These are phyloP conservation scores for Phytophthora pluvialis DNA, from an alignment of 352 stramenopile genomes.

Conservation along the genomic window DNA sequence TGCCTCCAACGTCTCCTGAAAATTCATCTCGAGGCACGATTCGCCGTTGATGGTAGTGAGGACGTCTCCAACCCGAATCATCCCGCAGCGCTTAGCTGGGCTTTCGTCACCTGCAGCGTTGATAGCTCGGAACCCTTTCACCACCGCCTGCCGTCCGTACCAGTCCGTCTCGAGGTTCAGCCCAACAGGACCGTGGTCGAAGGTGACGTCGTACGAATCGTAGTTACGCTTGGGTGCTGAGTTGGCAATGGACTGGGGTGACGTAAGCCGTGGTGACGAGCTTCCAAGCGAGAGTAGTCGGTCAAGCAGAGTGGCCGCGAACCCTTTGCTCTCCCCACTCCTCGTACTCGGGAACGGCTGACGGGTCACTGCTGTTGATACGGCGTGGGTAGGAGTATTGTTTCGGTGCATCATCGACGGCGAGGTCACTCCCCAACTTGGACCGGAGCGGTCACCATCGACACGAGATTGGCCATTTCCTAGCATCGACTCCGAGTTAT, in stretches of 20 bases:
- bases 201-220: constrained; percentile 77
- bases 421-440: constrained; percentile 12
- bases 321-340: constrained; percentile 24
- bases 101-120: constrained; percentile 54
- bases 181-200: constrained; percentile 65
- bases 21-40: constrained; percentile 74
- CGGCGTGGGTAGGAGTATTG: constrained; percentile 33
- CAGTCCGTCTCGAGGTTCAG: constrained; percentile 78
- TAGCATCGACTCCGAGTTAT: constrained; percentile 21
- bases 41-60: constrained; percentile 76
- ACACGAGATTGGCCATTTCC: constrained; percentile 7
- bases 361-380: constrained; percentile 23
- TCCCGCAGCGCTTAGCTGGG: constrained; percentile 56
- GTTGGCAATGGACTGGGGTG: neutral
- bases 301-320: constrained; percentile 21
- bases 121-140: constrained; percentile 70
- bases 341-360: constrained; percentile 14
- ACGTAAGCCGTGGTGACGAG: constrained; percentile 14
- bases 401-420: constrained; percentile 22
- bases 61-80: constrained; percentile 75
- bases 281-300: constrained; percentile 20
- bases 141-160: constrained; percentile 74
- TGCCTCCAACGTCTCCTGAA: constrained; percentile 58
- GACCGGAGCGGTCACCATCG: constrained; percentile 11
- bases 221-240: constrained; percentile 43